phyloP scores from a whole-genome alignment of 164 flowering plant genomes.

The Stephania japonica region DNA sequence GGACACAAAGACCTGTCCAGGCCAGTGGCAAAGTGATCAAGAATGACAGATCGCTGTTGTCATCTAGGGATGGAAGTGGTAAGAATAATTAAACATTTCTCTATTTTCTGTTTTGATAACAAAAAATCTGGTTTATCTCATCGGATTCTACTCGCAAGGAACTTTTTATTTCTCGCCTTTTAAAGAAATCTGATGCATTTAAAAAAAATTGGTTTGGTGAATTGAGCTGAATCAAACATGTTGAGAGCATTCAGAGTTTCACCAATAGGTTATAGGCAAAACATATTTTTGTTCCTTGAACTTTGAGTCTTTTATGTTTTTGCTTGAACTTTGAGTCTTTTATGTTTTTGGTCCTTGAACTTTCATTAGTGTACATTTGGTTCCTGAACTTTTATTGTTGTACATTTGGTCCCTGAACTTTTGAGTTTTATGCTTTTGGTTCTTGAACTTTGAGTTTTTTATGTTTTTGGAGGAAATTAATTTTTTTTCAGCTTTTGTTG shows the following conservation, averaged over 20 bases:
- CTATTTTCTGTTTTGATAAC: background rate
- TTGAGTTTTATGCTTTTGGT: no score
- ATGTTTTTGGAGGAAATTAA: no score
- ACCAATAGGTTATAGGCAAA: background rate
- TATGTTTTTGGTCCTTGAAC: no score
- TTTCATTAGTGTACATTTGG: no score
- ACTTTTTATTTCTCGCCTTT: background rate
- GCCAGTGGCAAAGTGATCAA: constrained; percentile 29
- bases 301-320: no score
- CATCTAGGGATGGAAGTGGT: constrained; percentile 67
- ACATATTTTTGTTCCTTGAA: no score
- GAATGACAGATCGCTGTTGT: constrained; percentile 38
- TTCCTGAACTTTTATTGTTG: no score
- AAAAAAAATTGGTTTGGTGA: background rate
- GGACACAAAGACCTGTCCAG: constrained; percentile 38
- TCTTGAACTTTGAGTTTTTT: no score
- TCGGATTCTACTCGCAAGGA: background rate
- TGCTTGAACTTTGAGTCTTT: no score
- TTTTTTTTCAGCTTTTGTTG: no score
- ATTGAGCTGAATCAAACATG: background rate
- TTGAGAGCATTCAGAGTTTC: background rate
- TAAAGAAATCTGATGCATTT: background rate
- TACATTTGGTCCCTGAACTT: no score
- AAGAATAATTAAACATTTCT: constrained; percentile 10
- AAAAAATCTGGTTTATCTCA: background rate